Base-by-base conservation (phyloP, 805 yeast species). In the Myxozyma neotropica region DNA sequence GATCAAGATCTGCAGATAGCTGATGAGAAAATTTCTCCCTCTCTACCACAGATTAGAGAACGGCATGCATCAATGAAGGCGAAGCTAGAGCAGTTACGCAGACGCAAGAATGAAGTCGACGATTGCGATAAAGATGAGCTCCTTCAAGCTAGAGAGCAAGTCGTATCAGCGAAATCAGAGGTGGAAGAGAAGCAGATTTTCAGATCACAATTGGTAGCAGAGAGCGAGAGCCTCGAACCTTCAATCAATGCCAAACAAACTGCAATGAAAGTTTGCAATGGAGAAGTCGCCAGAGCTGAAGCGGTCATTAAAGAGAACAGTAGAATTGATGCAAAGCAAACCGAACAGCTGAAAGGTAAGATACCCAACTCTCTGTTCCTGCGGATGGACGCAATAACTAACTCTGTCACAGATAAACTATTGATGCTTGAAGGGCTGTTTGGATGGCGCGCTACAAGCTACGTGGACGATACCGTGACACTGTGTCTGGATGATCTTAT, bases 281-380 rank as follows among this genome's bases (percentile, higher is more conserved):
- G 53, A 5, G 50, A 58, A 8, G 63, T 73, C 31, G 42, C 53
- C 1, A 53, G 43, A 7, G 68, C 66, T 17, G 71, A 71, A 53
- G 45, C 55, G n/a, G 55, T 61, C 3, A 58, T 57, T 10, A 51
- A 60, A 17, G 60, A 55, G 26, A 59, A 64, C 51, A 55, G 62
- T 13, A 63, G 64, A 10, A 54, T 68, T 21, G 72, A 65, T 24
- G 38, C 55, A 2, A 48, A 36, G 1, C 71, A 68, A 52, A 38
- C 68, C 21, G 43, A 63, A 47, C 4, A 13, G 4, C 6, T 38
- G 10, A 61, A 55, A 26, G 44, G 63, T 61, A 36, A 43, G 60
- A 39, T 15, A 23, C 6, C 6, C 10, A 27, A n/a, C 7, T 23
- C 17, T 17, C 13, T 24, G 26, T 12, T 6, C 15, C 38, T 27